Conservation (phyloP, 331 rosid genomes). For the Rosa hybrid region DNA sequence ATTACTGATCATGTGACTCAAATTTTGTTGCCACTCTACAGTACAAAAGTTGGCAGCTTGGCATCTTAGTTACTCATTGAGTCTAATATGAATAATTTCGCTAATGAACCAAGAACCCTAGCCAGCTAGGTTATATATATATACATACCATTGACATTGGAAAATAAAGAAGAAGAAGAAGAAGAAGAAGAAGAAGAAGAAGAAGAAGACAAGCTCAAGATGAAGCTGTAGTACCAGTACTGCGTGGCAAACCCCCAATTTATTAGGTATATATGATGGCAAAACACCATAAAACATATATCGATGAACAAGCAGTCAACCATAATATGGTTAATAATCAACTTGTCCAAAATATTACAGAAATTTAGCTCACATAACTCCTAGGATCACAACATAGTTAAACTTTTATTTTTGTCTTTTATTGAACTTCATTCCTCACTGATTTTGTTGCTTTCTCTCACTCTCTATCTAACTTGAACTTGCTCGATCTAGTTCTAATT, state of each 20-base stretch:
- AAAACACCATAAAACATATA: background rate
- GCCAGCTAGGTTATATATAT: background rate
- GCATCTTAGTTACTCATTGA: background rate
- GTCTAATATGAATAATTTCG: background rate
- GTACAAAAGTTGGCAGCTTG: background rate
- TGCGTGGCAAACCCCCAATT: background rate
- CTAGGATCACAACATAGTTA: constrained; percentile 6
- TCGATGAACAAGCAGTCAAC: background rate
- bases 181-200: too few relatives aligned
- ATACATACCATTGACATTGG: background rate
- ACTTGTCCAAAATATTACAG: constrained; percentile 12
- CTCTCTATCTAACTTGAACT: constrained; percentile 7
- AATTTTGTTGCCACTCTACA: constrained; percentile 6
- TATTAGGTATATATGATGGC: background rate
- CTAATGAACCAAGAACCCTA: constrained; percentile 7
- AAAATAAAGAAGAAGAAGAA: constrained; percentile 7
- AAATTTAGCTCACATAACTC: constrained; percentile 9
- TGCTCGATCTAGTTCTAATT: background rate
- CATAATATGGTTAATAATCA: constrained; percentile 9
- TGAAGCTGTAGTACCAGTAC: background rate
- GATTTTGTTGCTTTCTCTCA: constrained; percentile 4
- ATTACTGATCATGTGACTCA: constrained; percentile 23
- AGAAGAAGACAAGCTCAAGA: background rate
- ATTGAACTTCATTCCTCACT: constrained; percentile 3
- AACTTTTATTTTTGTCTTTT: constrained; percentile 1